A percentile compares a stretch with the other conserved stretches of the same genome.
phyloP scores from a whole-genome alignment of 2,329 filamentous ascomycete genomes.

The Penicillium sp. region DNA sequence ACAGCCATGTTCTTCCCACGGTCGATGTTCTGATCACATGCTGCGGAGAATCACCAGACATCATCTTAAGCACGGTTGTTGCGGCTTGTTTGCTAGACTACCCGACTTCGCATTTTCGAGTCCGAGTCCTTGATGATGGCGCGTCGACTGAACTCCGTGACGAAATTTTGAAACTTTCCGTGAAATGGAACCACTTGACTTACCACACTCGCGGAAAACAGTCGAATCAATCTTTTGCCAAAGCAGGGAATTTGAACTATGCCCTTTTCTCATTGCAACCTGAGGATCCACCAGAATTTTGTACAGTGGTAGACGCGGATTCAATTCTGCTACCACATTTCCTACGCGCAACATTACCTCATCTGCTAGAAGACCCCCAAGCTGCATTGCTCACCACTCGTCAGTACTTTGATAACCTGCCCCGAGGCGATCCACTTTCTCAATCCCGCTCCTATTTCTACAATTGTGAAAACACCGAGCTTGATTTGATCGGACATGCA shows the following conservation, averaged over 20 bases:
- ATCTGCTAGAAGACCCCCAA: slow-evolving; percentile 30
- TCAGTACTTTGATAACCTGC: slow-evolving; percentile 39
- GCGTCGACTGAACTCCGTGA: slow-evolving; percentile 45
- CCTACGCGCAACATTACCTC: slow-evolving; percentile 39
- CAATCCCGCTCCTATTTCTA: slow-evolving; percentile 36
- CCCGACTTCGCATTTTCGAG: slow-evolving; percentile 54
- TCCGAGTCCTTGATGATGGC: slow-evolving; percentile 60
- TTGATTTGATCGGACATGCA: slow-evolving; percentile 30
- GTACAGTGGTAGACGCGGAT: slow-evolving; percentile 38
- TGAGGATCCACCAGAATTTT: slow-evolving; percentile 29
- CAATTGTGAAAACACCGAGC: slow-evolving; percentile 33
- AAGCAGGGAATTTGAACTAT: slow-evolving; percentile 42
- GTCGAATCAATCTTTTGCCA: slow-evolving; percentile 33
- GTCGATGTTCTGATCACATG: slow-evolving; percentile 61
- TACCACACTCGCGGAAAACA: slow-evolving; percentile 56
- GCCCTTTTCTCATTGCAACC: slow-evolving; percentile 29
- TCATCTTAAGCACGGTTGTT: slow-evolving; percentile 60
- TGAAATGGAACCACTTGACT: slow-evolving; percentile 51
- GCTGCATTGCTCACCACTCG: slow-evolving; percentile 35
- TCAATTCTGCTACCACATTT: slow-evolving; percentile 39
- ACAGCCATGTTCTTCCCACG: slow-evolving; percentile 49
- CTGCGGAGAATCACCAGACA: slow-evolving; percentile 58
- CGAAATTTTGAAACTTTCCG: slow-evolving; percentile 41
- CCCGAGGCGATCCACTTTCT: slow-evolving; percentile 31
- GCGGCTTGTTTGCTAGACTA: slow-evolving; percentile 59